Conservation (phyloP, 2,329 filamentous ascomycete species). For the Penicillium sp. region DNA sequence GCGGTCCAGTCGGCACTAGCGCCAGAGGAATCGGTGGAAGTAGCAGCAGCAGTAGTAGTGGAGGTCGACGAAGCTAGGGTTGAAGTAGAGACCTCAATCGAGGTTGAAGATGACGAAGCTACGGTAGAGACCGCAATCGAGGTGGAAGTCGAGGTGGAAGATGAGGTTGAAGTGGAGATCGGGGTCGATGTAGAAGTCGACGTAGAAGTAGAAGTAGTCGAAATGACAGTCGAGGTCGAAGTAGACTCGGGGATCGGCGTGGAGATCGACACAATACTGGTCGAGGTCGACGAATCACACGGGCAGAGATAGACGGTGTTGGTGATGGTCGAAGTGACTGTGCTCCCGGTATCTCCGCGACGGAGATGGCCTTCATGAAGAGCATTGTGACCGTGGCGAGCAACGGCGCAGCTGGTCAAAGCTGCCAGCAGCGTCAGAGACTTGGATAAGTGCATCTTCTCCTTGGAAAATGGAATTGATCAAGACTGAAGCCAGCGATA, state of each 20-base stretch:
- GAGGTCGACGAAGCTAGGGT: conserved; percentile 4
- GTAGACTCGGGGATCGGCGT: not conserved
- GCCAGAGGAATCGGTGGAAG: conserved; percentile 13
- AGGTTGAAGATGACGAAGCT: not conserved
- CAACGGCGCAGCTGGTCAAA: conserved; percentile 30
- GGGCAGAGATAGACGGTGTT: conserved; percentile 20
- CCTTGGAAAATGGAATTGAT: not conserved
- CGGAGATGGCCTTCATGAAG: conserved; percentile 21
- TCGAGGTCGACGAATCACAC: conserved; percentile 12
- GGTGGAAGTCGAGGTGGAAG: not conserved
- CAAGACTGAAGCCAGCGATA: not conserved
- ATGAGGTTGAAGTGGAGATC: not conserved
- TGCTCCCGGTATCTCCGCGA: conserved; percentile 16
- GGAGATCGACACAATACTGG: not conserved
- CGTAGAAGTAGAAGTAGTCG: conserved; percentile 5
- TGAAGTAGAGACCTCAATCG: conserved; percentile 7
- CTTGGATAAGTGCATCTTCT: conserved; percentile 4
- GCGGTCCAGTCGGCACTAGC: conserved; percentile 27
- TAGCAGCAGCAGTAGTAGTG: conserved; percentile 19
- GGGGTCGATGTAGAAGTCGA: not conserved
- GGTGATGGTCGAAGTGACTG: conserved; percentile 13
- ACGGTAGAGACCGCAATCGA: not conserved
- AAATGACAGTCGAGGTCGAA: conserved; percentile 1
- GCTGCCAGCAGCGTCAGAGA: conserved; percentile 34
- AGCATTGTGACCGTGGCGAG: conserved; percentile 23